Conservation (phyloP, 371 early-diverging fungal genomes). For the Mortierella sp. region DNA sequence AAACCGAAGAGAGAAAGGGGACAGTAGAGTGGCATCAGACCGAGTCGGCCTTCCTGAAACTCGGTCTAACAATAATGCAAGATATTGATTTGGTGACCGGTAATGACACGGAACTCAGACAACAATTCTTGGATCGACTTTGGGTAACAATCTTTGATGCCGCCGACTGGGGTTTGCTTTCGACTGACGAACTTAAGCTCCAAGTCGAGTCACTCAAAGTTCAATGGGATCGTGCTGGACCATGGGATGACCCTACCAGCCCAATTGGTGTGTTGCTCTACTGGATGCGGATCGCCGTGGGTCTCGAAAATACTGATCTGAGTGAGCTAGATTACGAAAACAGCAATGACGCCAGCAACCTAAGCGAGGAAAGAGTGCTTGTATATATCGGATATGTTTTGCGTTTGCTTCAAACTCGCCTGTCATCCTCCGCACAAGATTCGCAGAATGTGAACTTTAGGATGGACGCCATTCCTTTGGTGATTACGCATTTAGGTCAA, state of each 20-base stretch:
- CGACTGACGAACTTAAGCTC: conserved; percentile 7
- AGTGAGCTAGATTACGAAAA: conserved; percentile 16
- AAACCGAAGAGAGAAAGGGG: conserved; percentile 2
- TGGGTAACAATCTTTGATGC: conserved; percentile 32
- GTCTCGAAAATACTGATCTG: conserved; percentile 29
- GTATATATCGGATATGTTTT: conserved; percentile 41
- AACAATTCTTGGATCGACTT: conserved; percentile 28
- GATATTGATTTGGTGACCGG: conserved; percentile 25
- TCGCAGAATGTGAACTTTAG: conserved; percentile 42
- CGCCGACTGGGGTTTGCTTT: conserved; percentile 29
- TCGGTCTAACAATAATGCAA: conserved; percentile 34
- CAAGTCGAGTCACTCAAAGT: conserved; percentile 26
- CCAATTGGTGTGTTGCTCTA: conserved; percentile 41
- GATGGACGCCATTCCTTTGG: conserved; percentile 27
- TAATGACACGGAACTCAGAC: conserved; percentile 28
- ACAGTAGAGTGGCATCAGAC: conserved; percentile 29
- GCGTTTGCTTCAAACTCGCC: conserved; percentile 32
- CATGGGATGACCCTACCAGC: conserved; percentile 33
- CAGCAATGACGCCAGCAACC: background rate
- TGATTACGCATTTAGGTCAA: conserved; percentile 38
- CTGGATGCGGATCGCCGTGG: conserved; percentile 51
- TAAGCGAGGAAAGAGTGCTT: conserved; percentile 28
- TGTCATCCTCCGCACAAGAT: conserved; percentile 45
- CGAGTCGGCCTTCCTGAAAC: conserved; percentile 26
- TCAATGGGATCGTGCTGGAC: conserved; percentile 31